Conservation (phyloP, 1,284 basidiomycete species). For the Cystobasidiaceae sp. region DNA sequence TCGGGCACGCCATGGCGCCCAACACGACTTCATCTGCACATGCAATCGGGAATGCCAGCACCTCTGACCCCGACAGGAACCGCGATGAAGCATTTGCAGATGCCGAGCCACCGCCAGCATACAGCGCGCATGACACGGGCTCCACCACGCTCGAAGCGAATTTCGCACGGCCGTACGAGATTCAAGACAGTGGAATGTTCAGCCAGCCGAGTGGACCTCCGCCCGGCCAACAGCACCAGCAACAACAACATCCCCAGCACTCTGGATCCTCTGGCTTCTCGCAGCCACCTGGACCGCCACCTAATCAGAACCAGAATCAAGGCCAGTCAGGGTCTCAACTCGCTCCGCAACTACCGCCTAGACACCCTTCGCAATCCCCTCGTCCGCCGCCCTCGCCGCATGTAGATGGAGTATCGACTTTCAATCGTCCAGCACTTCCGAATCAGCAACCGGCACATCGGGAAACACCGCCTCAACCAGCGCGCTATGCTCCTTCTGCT, state of each 20-base stretch:
- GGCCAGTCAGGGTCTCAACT: neutral
- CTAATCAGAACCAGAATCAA: neutral
- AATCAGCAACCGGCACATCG: conserved; percentile 12
- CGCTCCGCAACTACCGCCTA: neutral
- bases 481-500: conserved; percentile 34
- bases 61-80: neutral
- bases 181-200: conserved; percentile 27
- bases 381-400: conserved; percentile 6
- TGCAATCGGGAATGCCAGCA: neutral
- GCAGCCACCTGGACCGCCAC: conserved; percentile 17
- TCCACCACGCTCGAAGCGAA: conserved; percentile 26
- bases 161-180: conserved; percentile 20
- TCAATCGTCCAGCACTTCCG: neutral
- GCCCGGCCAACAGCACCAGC: too few species aligned
- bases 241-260: neutral
- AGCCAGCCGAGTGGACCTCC: conserved; percentile 9
- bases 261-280: conserved; percentile 1
- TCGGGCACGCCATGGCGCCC: neutral
- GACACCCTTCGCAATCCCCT: neutral
- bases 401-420: conserved; percentile 12
- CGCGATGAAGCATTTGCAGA: conserved; percentile 23
- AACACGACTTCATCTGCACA: neutral
- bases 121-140: neutral
- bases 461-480: neutral
- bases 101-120: conserved; percentile 27